Conservation (phyloP, 2,329 filamentous ascomycete genomes). For the Claviceps sp. region DNA sequence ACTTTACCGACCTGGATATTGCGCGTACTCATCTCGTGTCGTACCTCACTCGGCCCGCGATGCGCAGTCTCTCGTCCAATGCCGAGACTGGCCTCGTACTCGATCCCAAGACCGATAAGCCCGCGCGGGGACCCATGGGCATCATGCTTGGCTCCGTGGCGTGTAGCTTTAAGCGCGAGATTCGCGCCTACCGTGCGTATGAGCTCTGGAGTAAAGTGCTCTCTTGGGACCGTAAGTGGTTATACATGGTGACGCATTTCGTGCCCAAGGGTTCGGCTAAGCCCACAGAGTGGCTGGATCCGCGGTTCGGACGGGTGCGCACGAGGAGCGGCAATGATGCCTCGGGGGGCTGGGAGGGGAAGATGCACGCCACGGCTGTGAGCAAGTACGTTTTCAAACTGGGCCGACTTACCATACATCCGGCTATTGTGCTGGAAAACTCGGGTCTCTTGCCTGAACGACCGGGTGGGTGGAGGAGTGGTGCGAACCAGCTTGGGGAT, state of each 20-base stretch:
- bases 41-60: constrained; percentile 43
- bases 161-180: constrained; percentile 62
- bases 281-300: constrained; percentile 40
- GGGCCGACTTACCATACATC: constrained; percentile 70
- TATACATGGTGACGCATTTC: constrained; percentile 65
- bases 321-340: constrained; percentile 24
- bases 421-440: constrained; percentile 58
- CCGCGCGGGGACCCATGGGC: constrained; percentile 39
- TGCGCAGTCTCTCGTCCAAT: constrained; percentile 9
- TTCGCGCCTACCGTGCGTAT: constrained; percentile 53
- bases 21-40: constrained; percentile 70
- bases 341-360: constrained; percentile 40
- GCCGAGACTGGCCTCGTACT: constrained; percentile 26
- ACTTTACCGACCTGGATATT: constrained; percentile 77
- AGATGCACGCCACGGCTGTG: constrained; percentile 57
- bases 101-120: constrained; percentile 32
- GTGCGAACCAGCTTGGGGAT: constrained; percentile 18
- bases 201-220: constrained; percentile 63
- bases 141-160: constrained; percentile 61
- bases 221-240: constrained; percentile 70
- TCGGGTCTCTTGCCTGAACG: constrained; percentile 62
- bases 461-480: constrained; percentile 50
- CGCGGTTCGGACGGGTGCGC: constrained; percentile 27
- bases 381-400: constrained; percentile 78
- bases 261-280: constrained; percentile 46